A percentile compares a stretch with the other conserved stretches of the same genome.
phyloP scores from a whole-genome alignment of 352 stramenopile species.

The Globisporangium parvum region DNA sequence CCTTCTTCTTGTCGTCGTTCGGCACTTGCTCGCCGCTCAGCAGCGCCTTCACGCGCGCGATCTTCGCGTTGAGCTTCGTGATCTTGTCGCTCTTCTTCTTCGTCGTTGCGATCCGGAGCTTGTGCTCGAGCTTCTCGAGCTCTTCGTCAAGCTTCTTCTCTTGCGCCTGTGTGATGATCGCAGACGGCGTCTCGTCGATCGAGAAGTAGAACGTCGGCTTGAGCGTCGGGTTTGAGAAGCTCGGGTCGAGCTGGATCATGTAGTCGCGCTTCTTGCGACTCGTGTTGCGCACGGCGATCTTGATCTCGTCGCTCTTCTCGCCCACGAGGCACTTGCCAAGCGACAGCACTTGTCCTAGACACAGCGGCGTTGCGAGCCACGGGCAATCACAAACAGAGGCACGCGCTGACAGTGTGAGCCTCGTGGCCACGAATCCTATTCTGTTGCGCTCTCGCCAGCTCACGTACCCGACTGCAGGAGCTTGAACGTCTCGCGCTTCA shows the following conservation, averaged over 20 bases:
- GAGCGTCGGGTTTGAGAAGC: constrained; percentile 56
- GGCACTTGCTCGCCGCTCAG: constrained; percentile 68
- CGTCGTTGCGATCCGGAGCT: constrained; percentile 81
- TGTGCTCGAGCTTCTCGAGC: constrained; percentile 87
- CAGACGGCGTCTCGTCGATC: constrained; percentile 73
- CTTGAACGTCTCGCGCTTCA: constrained; percentile 88
- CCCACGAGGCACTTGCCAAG: constrained; percentile 81
- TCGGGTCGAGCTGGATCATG: constrained; percentile 76
- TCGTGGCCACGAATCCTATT: too few species aligned
- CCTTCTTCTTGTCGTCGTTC: constrained; percentile 35
- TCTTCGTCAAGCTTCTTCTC: constrained; percentile 89
- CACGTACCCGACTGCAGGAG: constrained; percentile 81
- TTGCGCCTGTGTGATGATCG: constrained; percentile 84
- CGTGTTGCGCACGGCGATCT: constrained; percentile 82
- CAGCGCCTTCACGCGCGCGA: constrained; percentile 69
- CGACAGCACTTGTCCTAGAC: constrained; percentile 68
- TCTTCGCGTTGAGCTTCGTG: constrained; percentile 77
- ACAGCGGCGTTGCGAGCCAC: not conserved
- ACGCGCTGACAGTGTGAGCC: not conserved
- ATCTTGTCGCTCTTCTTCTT: constrained; percentile 91
- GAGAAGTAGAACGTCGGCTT: constrained; percentile 81
- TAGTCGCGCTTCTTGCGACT: constrained; percentile 87
- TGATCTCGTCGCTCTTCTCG: constrained; percentile 80
- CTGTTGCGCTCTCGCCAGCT: too few species aligned
- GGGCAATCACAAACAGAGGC: not conserved